Evolutionary conservation across 176 grass and related monocot species (phyloP), one percentile per base, ranked within the genome.

Genomic region (Elymus sibiricus): DNA sequence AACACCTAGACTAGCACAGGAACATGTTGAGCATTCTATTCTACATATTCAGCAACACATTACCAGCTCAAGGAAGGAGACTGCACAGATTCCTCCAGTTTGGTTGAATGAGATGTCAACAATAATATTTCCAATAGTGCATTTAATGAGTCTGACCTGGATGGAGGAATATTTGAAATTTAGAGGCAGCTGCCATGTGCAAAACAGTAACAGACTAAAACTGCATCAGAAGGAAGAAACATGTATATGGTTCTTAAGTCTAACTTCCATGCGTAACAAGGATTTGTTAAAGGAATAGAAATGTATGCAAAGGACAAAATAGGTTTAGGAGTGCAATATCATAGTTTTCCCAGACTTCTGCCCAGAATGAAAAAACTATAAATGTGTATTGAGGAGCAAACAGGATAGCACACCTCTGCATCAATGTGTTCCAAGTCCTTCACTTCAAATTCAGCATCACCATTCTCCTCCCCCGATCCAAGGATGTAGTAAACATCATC

Each of bases 101-200:
- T 98, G 97, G 67, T 98, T 98, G 88, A 98, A 98, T 62, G 97
- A 98, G 21, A 98, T 94, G 37, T 98, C 97, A 51, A 95, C 84
- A 22, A 90, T 76, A 81, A 95, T 87, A 91, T 98, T 90, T 71
- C 78, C 79, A 79, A 98, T 90, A 70, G 92, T 86, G 90, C 97
- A 98, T 81, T 98, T 98, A 83, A 98, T 91, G 67, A 98, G 90
- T 74, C 88, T 90, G 64, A 98, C 94, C 97, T 98, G 88, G 63
- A 86, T 74, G 27, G 34, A 78, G 21, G 70, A 79, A 87, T n/a
- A 90, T 85, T 73, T 51, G 5, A 19, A 68, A 76, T 65, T 90
- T 53, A 75, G 82, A 89, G 13, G 22, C 35, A 58, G 28, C 31
- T 85, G 16, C 5, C 78, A 64, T 75, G 5, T 39, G 37, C 0